phyloP scores from a whole-genome alignment of 164 flowering plant genomes.

The Berberis vulgaris region DNA sequence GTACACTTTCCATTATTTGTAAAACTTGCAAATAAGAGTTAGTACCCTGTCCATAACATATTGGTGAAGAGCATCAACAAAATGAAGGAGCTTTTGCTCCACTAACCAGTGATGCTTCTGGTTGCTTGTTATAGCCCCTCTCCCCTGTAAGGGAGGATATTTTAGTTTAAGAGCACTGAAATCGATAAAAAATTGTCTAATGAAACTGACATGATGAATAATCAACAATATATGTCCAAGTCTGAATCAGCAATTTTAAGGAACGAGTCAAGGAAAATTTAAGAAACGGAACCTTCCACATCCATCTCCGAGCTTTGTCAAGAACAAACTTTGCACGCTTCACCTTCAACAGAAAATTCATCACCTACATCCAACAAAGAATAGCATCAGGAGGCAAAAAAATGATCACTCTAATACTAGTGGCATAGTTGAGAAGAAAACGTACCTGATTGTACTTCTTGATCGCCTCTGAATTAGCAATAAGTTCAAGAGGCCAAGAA shows the following conservation, averaged over 20 bases:
- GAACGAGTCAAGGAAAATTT: not conserved
- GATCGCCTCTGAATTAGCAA: constrained; percentile 76
- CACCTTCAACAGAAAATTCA: constrained; percentile 83
- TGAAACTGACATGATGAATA: not conserved
- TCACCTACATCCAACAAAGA: constrained; percentile 45
- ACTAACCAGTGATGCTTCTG: constrained; percentile 77
- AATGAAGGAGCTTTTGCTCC: constrained; percentile 95
- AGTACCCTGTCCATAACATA: constrained; percentile 97
- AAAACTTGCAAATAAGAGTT: constrained; percentile 10
- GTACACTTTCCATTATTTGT: not conserved
- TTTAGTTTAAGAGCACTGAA: not conserved
- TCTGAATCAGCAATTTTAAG: not conserved
- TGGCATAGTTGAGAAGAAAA: not conserved
- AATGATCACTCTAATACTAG: not conserved
- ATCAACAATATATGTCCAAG: not conserved
- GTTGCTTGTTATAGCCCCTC: constrained; percentile 34
- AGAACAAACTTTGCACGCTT: constrained; percentile 95
- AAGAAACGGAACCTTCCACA: constrained; percentile 71
- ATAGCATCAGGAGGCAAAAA: not conserved
- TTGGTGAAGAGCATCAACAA: constrained; percentile 97
- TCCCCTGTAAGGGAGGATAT: constrained; percentile 35
- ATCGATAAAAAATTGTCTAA: too few species aligned
- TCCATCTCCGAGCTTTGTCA: constrained; percentile 92
- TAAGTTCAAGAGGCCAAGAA: constrained; percentile 97
- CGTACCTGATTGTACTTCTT: constrained; percentile 89